phyloP scores from a whole-genome alignment of 2,329 filamentous ascomycete genomes.

The Teratosphaeria epicoccoides region DNA sequence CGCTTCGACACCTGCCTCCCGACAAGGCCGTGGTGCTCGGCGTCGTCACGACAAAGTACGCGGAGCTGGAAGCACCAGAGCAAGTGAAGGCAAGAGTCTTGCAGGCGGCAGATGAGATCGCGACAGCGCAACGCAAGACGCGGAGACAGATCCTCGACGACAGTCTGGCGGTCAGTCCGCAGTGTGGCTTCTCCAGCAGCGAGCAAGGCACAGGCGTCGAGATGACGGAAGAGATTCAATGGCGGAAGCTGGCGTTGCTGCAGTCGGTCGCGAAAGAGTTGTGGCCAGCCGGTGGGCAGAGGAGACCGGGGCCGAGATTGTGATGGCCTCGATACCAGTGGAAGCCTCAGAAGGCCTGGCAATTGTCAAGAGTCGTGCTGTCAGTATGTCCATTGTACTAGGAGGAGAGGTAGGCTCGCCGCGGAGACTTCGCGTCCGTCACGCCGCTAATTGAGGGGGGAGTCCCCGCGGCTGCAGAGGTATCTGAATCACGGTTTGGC shows the following conservation, averaged over 20 bases:
- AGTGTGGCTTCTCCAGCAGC: slow-evolving; percentile 24
- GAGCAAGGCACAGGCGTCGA: slow-evolving; percentile 19
- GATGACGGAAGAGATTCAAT: slow-evolving; percentile 23
- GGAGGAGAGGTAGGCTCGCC: too few species aligned
- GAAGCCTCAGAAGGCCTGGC: too few species aligned
- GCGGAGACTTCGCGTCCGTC: too few species aligned
- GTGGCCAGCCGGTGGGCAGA: slow-evolving; percentile 8
- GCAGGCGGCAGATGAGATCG: slow-evolving; percentile 19
- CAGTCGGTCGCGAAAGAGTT: slow-evolving; percentile 17
- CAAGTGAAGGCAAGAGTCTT: slow-evolving; percentile 16
- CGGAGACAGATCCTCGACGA: slow-evolving; percentile 16
- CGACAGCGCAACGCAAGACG: slow-evolving; percentile 17
- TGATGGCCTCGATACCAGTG: too few species aligned
- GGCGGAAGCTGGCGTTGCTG: slow-evolving; percentile 21
- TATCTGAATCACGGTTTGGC: too few species aligned
- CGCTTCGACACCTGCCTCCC: slow-evolving; percentile 18
- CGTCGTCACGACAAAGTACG: slow-evolving; percentile 23
- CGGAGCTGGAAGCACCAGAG: slow-evolving; percentile 17
- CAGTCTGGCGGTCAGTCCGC: slow-evolving; percentile 21
- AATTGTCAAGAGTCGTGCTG: too few species aligned
- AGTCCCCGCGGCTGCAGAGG: too few species aligned
- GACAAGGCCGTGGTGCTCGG: slow-evolving; percentile 26
- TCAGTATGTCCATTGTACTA: too few species aligned
- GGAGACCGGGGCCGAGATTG: neutral
- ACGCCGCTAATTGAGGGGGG: too few species aligned